Evolutionary conservation across 202 grass and related monocot species (phyloP), one percentile per base, ranked within the genome.

Genomic region (Musa balbisiana): DNA sequence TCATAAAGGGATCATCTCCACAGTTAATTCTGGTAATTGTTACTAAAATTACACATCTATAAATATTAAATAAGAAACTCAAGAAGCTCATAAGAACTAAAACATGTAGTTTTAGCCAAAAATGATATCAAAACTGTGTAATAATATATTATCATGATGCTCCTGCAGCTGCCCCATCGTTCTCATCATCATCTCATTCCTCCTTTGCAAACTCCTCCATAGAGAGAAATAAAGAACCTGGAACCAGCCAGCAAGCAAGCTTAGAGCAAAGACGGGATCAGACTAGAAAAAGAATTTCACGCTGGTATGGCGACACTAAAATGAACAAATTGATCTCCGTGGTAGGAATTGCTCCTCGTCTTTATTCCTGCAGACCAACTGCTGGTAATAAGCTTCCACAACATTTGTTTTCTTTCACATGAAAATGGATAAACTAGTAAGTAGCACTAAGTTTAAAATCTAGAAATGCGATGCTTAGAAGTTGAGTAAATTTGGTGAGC

Each of bases 261-360:
- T 43, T 43, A 43, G 33, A 43, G 33, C 33, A 43, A 43, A 43
- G 33, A 43, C 33, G 4, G 4, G 33, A 43, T 43, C 14, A 73
- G 52, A 26, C 33, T 43, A 43, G 3, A 51, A 16, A 12, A 55
- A 29, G 71, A 51, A 81, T 60, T 87, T 58, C 86, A 98, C 91
- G 81, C 80, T 54, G 91, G 94, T 72, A 98, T 81, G 77, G 86
- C 85, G 66, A 98, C 81, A 62, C 80, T 91, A 85, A 98, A 98
- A 80, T 92, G 88, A 19, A 98, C 83, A 80, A 87, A 98, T 58
- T 98, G 94, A 71, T 98, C 89, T 55, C 94, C 94, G 3, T 89
- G 89, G 9, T 59, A 62, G 0, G 94, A 56, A 11, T 84, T 89
- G 52, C 82, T 91, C 75, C 75, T 91, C 2, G 82, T 43, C 82